Percentiles rank a stretch among this genome's conserved stretches.
phyloP scores from a whole-genome alignment of 352 stramenopile species.

The Phytophthora constricta region DNA sequence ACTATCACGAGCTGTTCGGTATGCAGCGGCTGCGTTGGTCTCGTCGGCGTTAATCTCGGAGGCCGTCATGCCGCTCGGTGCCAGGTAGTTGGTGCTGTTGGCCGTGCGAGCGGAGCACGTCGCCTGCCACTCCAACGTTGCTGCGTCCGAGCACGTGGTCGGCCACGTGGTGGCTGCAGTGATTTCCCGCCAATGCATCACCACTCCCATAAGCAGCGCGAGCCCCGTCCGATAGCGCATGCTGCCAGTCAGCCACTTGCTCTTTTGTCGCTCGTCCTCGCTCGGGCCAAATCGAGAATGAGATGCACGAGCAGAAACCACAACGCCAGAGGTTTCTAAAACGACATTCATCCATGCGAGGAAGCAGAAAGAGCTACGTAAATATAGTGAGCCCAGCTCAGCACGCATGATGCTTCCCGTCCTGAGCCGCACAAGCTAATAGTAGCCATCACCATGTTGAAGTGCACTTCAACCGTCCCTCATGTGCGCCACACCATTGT shows the following conservation, averaged over 20 bases:
- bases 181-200: conserved; percentile 23
- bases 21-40: conserved; percentile 60
- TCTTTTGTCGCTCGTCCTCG: conserved; percentile 18
- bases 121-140: conserved; percentile 59
- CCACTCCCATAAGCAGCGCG: conserved; percentile 23
- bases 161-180: conserved; percentile 25
- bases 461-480: conserved; percentile 1
- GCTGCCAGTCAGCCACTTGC: conserved; percentile 19
- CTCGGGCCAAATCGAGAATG: conserved; percentile 38
- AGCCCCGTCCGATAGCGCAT: conserved; percentile 35
- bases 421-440: no score
- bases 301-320: conserved; percentile 11
- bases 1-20: conserved; percentile 70
- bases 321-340: neutral
- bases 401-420: no score
- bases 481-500: neutral
- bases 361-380: neutral
- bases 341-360: neutral
- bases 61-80: conserved; percentile 55
- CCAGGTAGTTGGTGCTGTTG: conserved; percentile 63
- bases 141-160: conserved; percentile 57
- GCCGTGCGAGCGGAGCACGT: conserved; percentile 62
- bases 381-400: no score
- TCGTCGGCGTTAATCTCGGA: conserved; percentile 72
- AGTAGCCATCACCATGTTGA: neutral